phyloP scores from a whole-genome alignment of 1,284 basidiomycete genomes.

The Thecaphora thlaspeos region DNA sequence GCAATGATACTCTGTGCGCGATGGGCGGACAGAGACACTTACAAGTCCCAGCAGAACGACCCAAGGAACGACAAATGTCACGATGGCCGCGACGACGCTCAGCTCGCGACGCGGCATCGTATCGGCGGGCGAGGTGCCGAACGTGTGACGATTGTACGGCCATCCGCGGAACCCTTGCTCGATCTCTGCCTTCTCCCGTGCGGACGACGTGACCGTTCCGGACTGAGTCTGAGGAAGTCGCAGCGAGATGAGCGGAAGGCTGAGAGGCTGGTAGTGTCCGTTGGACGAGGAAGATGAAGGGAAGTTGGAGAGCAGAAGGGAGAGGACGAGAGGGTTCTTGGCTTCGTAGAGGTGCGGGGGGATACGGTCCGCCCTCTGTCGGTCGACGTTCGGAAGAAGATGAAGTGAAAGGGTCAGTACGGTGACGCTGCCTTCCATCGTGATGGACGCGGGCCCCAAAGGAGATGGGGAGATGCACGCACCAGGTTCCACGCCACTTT shows the following conservation, averaged over 20 bases:
- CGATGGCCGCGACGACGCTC: conserved; percentile 24
- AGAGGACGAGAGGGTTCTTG: conserved; percentile 17
- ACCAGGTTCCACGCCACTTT: conserved; percentile 40
- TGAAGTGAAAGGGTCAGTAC: too few species aligned
- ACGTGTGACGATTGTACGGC: conserved; percentile 42
- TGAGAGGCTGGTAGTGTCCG: conserved; percentile 20
- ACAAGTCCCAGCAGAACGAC: conserved; percentile 27
- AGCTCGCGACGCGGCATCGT: conserved; percentile 44
- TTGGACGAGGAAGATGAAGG: conserved; percentile 16
- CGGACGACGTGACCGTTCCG: conserved; percentile 5
- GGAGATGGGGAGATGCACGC: too few species aligned
- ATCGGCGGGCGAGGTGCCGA: conserved; percentile 36
- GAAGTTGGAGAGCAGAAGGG: conserved; percentile 36
- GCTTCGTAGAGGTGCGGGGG: conserved; percentile 16
- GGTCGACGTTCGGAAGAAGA: too few species aligned
- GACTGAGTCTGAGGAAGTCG: conserved; percentile 12
- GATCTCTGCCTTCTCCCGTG: conserved; percentile 20
- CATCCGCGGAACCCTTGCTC: conserved; percentile 33
- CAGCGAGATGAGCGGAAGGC: conserved; percentile 19
- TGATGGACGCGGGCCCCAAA: too few species aligned
- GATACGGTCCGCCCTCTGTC: conserved; percentile 33
- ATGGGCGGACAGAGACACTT: background rate
- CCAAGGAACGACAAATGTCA: conserved; percentile 40
- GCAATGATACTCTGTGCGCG: too few species aligned
- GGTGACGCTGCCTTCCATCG: too few species aligned